Evolutionary conservation across 305 asterid genomes (phyloP).

Genomic region (Euphrasia arctica): DNA sequence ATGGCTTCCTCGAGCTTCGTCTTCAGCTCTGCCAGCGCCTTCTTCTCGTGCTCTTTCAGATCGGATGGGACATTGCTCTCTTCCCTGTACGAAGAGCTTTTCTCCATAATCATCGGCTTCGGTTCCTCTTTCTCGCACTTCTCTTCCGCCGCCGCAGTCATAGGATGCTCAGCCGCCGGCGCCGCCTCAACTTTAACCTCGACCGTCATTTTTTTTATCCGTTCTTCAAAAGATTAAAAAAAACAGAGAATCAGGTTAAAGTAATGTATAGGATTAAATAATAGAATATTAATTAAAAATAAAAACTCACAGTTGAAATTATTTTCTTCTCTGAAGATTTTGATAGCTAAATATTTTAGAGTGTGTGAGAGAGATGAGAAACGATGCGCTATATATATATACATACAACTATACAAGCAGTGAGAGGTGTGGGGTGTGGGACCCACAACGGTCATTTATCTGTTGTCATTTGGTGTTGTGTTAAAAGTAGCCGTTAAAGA

Average conservation of each 20-base stretch:
- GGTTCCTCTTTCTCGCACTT: slow-evolving; percentile 38
- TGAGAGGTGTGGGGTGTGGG: slow-evolving; percentile 22
- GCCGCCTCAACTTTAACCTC: slow-evolving; percentile 52
- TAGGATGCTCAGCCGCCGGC: slow-evolving; percentile 39
- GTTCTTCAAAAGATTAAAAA: background rate
- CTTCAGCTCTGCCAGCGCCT: slow-evolving; percentile 58
- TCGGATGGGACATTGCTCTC: slow-evolving; percentile 67
- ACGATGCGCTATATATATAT: slow-evolving; percentile 41
- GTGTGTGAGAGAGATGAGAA: background rate
- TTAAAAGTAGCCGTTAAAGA: slow-evolving; percentile 61
- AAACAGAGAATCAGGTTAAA: background rate
- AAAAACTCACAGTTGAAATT: background rate
- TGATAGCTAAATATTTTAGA: background rate
- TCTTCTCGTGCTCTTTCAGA: slow-evolving; percentile 61
- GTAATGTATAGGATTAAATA: slow-evolving; percentile 6
- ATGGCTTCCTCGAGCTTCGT: slow-evolving; percentile 66
- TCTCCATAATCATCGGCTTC: slow-evolving; percentile 44
- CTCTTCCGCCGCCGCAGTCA: slow-evolving; percentile 34
- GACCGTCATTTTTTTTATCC: slow-evolving; percentile 46
- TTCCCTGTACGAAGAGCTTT: slow-evolving; percentile 68
- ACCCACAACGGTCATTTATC: slow-evolving; percentile 72
- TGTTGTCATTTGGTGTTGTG: slow-evolving; percentile 40
- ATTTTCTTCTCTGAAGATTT: too few relatives aligned
- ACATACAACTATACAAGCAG: background rate
- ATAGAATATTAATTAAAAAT: background rate